Conservation (phyloP, 2,329 filamentous ascomycete genomes). For the Pestalotiopsis sp. region DNA sequence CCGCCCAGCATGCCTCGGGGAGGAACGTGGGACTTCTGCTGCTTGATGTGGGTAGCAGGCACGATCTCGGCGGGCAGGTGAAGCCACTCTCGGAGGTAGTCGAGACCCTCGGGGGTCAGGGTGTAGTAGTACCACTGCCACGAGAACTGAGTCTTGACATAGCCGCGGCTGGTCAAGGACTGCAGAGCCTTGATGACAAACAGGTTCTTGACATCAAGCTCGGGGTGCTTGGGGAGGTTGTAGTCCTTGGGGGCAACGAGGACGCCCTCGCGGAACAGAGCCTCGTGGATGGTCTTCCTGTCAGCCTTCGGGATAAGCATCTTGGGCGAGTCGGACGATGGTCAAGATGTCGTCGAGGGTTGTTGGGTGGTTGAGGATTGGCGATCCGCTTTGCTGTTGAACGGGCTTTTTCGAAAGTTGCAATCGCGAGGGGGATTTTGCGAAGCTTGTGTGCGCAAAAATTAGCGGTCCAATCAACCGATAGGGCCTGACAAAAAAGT, state of each 20-base stretch:
- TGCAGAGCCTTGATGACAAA: constrained; percentile 99
- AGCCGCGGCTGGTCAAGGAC: constrained; percentile 96
- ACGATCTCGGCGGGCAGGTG: constrained; percentile 99
- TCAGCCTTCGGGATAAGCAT: constrained; percentile 99
- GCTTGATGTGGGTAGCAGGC: constrained; percentile 99
- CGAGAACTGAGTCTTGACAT: constrained; percentile 99
- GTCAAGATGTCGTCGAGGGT: constrained; percentile 47
- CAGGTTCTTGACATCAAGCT: constrained; percentile 99
- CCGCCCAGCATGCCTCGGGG: constrained; percentile 97
- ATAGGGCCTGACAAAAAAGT: constrained; percentile 9
- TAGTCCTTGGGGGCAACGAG: constrained; percentile 99
- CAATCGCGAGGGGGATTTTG: constrained; percentile 11
- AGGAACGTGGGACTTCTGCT: constrained; percentile 97
- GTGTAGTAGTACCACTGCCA: constrained; percentile 99
- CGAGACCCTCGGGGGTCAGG: constrained; percentile 98
- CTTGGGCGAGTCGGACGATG: constrained; percentile 58
- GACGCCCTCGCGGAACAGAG: constrained; percentile 92
- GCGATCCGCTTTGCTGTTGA: constrained; percentile 5
- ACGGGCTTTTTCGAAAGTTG: constrained; percentile 9
- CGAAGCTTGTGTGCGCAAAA: constrained; percentile 11
- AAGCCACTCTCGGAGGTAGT: constrained; percentile 99
- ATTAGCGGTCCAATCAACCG: constrained; percentile 11
- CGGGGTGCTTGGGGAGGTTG: constrained; percentile 95
- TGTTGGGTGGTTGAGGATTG: constrained; percentile 38
- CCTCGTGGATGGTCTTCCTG: constrained; percentile 99